Evolutionary conservation across 129 eudicot genomes (phyloP).

Genomic region (Gnaphalium uliginosum): DNA sequence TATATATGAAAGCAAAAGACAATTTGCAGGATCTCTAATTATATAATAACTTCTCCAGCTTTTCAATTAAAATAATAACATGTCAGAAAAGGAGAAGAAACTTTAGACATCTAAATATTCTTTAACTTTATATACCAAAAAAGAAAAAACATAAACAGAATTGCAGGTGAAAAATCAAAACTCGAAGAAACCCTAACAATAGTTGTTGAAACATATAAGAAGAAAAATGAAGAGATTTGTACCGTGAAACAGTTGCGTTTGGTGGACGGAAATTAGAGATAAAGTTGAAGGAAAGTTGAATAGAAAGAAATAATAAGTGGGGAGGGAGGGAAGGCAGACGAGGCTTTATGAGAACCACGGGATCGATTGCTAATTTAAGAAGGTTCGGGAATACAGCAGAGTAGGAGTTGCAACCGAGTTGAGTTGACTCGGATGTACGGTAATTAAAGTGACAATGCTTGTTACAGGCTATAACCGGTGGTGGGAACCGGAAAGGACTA

Average conservation of each 20-base stretch:
- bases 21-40: not conserved
- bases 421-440: not conserved
- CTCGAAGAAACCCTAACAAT: not conserved
- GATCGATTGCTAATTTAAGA: not conserved
- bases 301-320: not conserved
- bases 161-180: not conserved
- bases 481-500: not conserved
- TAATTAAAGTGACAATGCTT: not conserved
- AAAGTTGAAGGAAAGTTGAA: not conserved
- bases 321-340: not conserved
- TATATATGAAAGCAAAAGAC: not conserved
- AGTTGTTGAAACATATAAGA: not conserved
- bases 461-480: not conserved
- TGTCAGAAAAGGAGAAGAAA: not conserved
- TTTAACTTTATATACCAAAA: no score
- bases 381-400: not conserved
- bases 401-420: not conserved
- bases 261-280: not conserved
- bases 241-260: not conserved
- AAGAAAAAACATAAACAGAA: not conserved
- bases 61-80: not conserved
- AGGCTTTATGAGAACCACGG: not conserved
- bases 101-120: not conserved
- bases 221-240: not conserved
- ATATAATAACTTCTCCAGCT: not conserved